A percentile compares a stretch with the other conserved stretches of the same genome.
Evolutionary conservation across 768 basidiomycete genomes (phyloP).

Genomic region (Mycena alexandri): DNA sequence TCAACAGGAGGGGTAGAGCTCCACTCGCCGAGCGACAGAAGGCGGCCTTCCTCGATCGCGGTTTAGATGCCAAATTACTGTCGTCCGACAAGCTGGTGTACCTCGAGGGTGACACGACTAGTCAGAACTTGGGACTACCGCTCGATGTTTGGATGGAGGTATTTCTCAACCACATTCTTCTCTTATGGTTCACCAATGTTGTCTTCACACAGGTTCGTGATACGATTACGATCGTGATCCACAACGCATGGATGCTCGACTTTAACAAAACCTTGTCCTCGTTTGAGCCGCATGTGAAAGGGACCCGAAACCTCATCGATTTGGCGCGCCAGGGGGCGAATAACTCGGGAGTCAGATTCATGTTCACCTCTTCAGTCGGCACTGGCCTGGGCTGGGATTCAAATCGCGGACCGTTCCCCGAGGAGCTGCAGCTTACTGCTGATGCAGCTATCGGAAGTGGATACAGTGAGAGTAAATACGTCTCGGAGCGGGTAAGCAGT

Average conservation of each 20-base stretch:
- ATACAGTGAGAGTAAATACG: conserved; percentile 53
- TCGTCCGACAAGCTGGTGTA: conserved; percentile 38
- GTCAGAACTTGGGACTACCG: conserved; percentile 41
- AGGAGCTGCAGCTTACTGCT: conserved; percentile 47
- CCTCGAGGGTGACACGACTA: conserved; percentile 45
- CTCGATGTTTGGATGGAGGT: conserved; percentile 40
- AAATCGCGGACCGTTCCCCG: conserved; percentile 46
- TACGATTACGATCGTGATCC: conserved; percentile 48
- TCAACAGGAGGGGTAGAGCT: conserved; percentile 41
- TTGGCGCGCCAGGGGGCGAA: conserved; percentile 46
- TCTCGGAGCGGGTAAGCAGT: conserved; percentile 47
- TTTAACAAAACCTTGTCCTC: conserved; percentile 59
- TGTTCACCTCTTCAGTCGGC: conserved; percentile 55
- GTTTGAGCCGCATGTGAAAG: conserved; percentile 58
- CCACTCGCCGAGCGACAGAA: conserved; percentile 14
- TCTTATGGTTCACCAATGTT: not conserved
- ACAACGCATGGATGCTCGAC: conserved; percentile 63
- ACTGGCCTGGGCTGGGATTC: conserved; percentile 45
- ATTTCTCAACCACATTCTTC: not conserved
- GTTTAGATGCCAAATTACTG: conserved; percentile 20
- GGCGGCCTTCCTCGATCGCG: conserved; percentile 27
- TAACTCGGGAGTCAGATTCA: conserved; percentile 43
- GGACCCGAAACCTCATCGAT: conserved; percentile 57
- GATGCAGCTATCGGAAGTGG: conserved; percentile 46
- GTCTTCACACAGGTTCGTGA: conserved; percentile 39